These are phyloP conservation scores for Diplogelasinospora grovesii DNA, from an alignment of 495 filamentous ascomycete species.

Conservation along the genomic window DNA sequence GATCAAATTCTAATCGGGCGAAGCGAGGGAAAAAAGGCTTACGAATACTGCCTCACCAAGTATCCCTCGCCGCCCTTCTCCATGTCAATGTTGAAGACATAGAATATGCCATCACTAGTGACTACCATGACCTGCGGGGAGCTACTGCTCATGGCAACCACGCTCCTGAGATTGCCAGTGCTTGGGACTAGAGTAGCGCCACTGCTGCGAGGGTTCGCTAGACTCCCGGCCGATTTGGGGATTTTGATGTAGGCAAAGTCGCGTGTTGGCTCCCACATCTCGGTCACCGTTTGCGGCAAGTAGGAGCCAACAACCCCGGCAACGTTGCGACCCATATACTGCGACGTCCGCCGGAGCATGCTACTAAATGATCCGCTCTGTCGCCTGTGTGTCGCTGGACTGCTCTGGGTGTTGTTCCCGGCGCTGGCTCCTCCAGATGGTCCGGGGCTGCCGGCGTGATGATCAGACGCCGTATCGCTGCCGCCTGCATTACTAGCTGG, in stretches of 20 bases:
- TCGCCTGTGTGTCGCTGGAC: conserved; percentile 28
- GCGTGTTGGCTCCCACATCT: conserved; percentile 93
- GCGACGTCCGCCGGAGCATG: conserved; percentile 93
- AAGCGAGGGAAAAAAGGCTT: conserved; percentile 24
- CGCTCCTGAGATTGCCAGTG: conserved; percentile 54
- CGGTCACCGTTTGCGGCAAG: conserved; percentile 81
- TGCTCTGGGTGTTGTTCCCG: conserved; percentile 27
- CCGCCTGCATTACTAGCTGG: conserved; percentile 33
- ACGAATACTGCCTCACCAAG: conserved; percentile 84
- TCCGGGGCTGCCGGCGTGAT: conserved; percentile 19
- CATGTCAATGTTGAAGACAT: conserved; percentile 90
- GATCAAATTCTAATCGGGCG: conserved; percentile 4
- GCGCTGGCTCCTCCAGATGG: no score
- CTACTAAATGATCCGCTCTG: conserved; percentile 68
- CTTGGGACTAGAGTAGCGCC: conserved; percentile 20
- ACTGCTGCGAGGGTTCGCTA: conserved; percentile 26
- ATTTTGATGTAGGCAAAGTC: conserved; percentile 97
- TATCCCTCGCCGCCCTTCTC: conserved; percentile 93
- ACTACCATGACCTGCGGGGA: conserved; percentile 97
- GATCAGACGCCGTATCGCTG: conserved; percentile 35
- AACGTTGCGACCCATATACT: conserved; percentile 85
- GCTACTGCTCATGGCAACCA: conserved; percentile 90
- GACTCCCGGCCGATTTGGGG: conserved; percentile 51
- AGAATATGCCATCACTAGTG: conserved; percentile 90
- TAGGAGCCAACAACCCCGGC: conserved; percentile 87